Evolutionary conservation across 805 yeast species (phyloP), one percentile per base, ranked within the genome.

Genomic region (Pichia membranifaciens): DNA sequence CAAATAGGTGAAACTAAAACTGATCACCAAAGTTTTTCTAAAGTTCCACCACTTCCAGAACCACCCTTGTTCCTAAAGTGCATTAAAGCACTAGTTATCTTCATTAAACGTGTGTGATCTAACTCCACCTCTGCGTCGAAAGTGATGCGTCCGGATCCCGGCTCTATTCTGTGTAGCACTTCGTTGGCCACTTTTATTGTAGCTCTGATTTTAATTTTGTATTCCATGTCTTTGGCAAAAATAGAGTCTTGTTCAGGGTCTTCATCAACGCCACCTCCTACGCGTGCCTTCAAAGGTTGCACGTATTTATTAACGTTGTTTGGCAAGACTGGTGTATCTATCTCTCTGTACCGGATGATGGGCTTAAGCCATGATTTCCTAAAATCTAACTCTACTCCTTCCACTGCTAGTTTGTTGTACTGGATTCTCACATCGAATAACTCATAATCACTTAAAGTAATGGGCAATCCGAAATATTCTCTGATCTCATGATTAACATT

Each of bases 101-200:
- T 61, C 32, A 67, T 56, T 7, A 62, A 59, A 48, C 63, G 61
- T 7, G 67, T 64, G 44, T 66, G 71, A 51, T 67, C 70, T 28
- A 66, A 64, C 42, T 66, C 68, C 12, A 67, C 58, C 8, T 63
- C 59, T 3, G 67, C 71, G 10, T 43, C 50, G 43, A 66, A 67
- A 13, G 60, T 50, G 23, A 66, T 59, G n/a, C 55, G 55, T 12
- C 67, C 69, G 17, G 59, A 47, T 2, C 54, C 61, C 7, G 58
- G 51, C 25, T 62, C 66, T 20, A 54, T 54, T 23, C 51, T 41
- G 17, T 49, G 41, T 32, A 51, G 20, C 25, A 49, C 54, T 37
- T 51, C 58, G 23, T 52, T 50, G 2, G 55, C 49, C 1, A 65
- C 60, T 12, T 50, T 45, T 6, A 65, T 50, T n/a, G 65, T 51